Percentiles rank a stretch among this genome's conserved stretches.
phyloP scores from a whole-genome alignment of 768 basidiomycete genomes.

The Mycena chlorophos region DNA sequence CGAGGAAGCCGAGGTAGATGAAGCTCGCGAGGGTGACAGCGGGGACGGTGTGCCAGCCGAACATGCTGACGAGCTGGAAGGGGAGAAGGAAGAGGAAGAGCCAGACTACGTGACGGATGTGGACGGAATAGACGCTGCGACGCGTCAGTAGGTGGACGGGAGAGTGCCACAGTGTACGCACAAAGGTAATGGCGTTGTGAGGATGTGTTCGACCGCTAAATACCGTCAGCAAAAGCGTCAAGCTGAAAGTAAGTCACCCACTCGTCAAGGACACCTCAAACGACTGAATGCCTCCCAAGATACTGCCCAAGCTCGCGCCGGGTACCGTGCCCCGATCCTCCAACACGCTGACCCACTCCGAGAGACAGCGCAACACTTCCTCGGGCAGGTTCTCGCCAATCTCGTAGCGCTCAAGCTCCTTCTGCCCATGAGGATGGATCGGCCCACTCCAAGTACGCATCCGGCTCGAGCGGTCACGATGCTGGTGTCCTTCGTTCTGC shows the following conservation, averaged over 20 bases:
- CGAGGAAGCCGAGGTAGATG: conserved; percentile 72
- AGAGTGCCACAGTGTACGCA: conserved; percentile 33
- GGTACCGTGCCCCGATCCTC: conserved; percentile 60
- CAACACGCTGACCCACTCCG: conserved; percentile 57
- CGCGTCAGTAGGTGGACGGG: conserved; percentile 1
- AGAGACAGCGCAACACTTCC: conserved; percentile 53
- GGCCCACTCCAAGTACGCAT: conserved; percentile 39
- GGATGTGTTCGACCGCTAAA: conserved; percentile 54
- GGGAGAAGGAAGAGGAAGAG: conserved; percentile 75
- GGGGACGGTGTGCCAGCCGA: conserved; percentile 65
- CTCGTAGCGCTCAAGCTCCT: conserved; percentile 17
- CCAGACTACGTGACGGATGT: conserved; percentile 67
- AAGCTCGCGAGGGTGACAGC: conserved; percentile 63
- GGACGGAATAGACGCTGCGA: conserved; percentile 61
- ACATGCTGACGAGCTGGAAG: conserved; percentile 65
- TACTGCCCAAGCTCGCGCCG: conserved; percentile 34
- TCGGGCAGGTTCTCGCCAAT: conserved; percentile 59
- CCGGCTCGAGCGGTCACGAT: conserved; percentile 19
- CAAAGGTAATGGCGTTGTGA: conserved; percentile 69
- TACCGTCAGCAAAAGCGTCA: background rate
- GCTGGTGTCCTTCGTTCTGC: background rate
- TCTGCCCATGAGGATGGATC: conserved; percentile 27
- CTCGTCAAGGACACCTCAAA: conserved; percentile 54
- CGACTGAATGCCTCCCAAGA: conserved; percentile 48
- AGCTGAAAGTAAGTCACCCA: conserved; percentile 26